Percentiles rank a stretch among this genome's conserved stretches.
phyloP scores from a whole-genome alignment of 1,284 basidiomycete species.

The Schizophyllum commune region DNA sequence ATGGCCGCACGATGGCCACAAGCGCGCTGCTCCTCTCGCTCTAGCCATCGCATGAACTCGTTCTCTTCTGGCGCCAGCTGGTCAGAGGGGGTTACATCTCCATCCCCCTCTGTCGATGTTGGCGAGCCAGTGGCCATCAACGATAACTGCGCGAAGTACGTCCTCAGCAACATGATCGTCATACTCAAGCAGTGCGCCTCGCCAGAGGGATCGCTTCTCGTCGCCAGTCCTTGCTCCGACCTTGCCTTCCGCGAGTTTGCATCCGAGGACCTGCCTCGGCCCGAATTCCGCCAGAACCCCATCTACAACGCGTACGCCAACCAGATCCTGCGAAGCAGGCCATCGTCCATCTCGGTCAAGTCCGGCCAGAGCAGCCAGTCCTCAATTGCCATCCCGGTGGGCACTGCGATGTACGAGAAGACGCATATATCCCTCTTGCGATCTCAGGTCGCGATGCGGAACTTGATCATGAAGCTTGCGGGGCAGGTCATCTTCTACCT shows the following conservation, averaged over 20 bases:
- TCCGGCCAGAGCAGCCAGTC: slow-evolving; percentile 33
- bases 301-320: neutral
- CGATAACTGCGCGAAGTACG: slow-evolving; percentile 80
- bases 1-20: slow-evolving; percentile 72
- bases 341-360: slow-evolving; percentile 38
- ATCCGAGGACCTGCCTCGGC: slow-evolving; percentile 31
- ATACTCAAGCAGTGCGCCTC: slow-evolving; percentile 72
- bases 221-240: slow-evolving; percentile 57
- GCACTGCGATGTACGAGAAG: slow-evolving; percentile 52
- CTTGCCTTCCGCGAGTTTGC: slow-evolving; percentile 66
- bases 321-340: slow-evolving; percentile 21
- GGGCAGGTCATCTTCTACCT: slow-evolving; percentile 83
- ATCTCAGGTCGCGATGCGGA: slow-evolving; percentile 49
- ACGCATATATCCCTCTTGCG: slow-evolving; percentile 58
- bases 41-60: slow-evolving; percentile 34
- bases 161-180: slow-evolving; percentile 75
- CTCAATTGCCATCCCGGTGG: slow-evolving; percentile 32
- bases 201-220: slow-evolving; percentile 50
- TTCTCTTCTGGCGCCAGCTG: slow-evolving; percentile 18
- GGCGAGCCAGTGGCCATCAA: slow-evolving; percentile 73
- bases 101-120: slow-evolving; percentile 28
- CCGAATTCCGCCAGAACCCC: neutral
- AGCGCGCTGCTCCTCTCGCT: slow-evolving; percentile 23
- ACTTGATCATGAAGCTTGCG: slow-evolving; percentile 58
- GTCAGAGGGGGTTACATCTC: slow-evolving; percentile 11